Evolutionary conservation across 495 filamentous ascomycete genomes (phyloP).

Genomic region (Lasiosphaeria miniovina): DNA sequence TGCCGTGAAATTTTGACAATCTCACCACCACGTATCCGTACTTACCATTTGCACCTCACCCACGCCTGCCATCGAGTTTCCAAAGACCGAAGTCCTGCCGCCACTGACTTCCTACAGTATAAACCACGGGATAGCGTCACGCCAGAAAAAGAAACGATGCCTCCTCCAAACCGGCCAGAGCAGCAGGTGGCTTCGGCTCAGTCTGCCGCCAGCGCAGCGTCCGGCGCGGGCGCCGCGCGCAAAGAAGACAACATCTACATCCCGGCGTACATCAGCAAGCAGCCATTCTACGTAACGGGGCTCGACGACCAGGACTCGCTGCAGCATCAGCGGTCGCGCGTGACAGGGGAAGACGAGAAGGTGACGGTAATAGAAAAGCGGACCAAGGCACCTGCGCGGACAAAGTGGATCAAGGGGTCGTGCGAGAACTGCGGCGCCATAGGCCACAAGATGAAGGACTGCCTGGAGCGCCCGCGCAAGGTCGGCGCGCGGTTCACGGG

Average conservation of each 20-base stretch:
- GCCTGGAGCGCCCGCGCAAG: constrained; percentile 83
- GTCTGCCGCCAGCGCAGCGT: constrained; percentile 11
- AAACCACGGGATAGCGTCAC: not conserved
- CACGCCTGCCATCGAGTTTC: no score
- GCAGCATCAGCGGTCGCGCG: constrained; percentile 91
- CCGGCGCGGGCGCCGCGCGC: constrained; percentile 50
- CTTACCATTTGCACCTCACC: no score
- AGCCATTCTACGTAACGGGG: constrained; percentile 92
- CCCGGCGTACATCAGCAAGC: constrained; percentile 94
- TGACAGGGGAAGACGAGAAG: constrained; percentile 50
- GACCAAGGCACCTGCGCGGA: constrained; percentile 77
- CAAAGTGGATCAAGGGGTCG: constrained; percentile 95
- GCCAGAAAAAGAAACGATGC: constrained; percentile 7
- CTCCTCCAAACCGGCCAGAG: constrained; percentile 17
- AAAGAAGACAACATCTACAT: constrained; percentile 98
- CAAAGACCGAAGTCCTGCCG: no score
- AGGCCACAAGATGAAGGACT: constrained; percentile 94
- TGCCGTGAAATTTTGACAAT: no score
- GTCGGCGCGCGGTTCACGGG: constrained; percentile 91
- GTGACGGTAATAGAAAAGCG: constrained; percentile 60
- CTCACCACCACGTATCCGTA: no score
- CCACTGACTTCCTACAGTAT: not conserved
- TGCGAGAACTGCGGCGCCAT: constrained; percentile 98
- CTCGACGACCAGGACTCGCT: constrained; percentile 80
- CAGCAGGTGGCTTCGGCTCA: constrained; percentile 8